Evolutionary conservation across 306 rosid genomes (phyloP).

Genomic region (Pyrus pyrifolia): DNA sequence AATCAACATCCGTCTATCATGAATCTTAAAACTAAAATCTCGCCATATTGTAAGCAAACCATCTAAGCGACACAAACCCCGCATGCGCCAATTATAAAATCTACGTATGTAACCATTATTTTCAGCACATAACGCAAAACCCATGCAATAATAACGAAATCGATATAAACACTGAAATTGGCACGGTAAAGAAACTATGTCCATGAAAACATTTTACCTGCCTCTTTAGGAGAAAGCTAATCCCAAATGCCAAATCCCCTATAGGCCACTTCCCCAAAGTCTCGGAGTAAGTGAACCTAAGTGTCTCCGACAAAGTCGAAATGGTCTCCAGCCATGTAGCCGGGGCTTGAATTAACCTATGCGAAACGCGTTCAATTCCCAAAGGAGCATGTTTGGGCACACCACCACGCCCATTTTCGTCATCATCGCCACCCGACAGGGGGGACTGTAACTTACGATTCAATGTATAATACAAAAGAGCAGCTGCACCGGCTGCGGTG

Average conservation of each 20-base stretch:
- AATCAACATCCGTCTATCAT: neutral
- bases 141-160: neutral
- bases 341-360: conserved; percentile 80
- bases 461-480: conserved; percentile 76
- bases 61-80: neutral
- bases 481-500: conserved; percentile 98
- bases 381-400: conserved; percentile 28
- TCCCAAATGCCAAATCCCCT: conserved; percentile 96
- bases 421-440: conserved; percentile 30
- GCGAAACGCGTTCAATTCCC: conserved; percentile 59
- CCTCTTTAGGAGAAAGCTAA: conserved; percentile 79
- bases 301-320: conserved; percentile 81
- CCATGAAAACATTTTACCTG: conserved; percentile 40
- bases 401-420: conserved; percentile 26
- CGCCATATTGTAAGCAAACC: neutral
- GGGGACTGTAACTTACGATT: conserved; percentile 53
- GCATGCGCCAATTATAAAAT: neutral
- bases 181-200: neutral
- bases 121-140: neutral
- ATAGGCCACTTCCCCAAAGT: conserved; percentile 98
- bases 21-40: neutral
- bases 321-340: conserved; percentile 94
- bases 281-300: conserved; percentile 91
- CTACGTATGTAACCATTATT: neutral
- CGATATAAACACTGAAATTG: neutral